A percentile compares a stretch with the other conserved stretches of the same genome.
Evolutionary conservation across 2,329 filamentous ascomycete genomes (phyloP).

Genomic region (Penicillium italicum): DNA sequence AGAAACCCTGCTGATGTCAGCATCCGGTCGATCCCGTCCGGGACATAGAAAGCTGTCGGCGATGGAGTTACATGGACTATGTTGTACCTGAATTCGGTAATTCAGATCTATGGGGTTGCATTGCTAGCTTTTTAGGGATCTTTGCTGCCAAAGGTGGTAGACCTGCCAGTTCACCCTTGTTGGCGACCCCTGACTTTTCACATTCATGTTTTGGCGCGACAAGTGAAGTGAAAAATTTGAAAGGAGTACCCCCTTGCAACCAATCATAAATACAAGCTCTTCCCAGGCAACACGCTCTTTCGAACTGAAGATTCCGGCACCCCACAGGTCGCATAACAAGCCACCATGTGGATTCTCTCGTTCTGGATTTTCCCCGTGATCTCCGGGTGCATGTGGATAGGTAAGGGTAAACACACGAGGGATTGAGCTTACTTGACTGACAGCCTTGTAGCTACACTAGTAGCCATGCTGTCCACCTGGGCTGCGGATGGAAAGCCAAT

Average conservation of each 20-base stretch:
- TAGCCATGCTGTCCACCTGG: constrained; percentile 7
- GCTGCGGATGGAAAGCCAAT: constrained; percentile 8
- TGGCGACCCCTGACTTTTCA: not conserved
- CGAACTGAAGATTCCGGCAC: not conserved
- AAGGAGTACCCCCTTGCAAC: not conserved
- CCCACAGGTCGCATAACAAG: not conserved
- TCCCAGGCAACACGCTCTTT: not conserved
- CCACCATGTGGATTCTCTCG: constrained; percentile 10
- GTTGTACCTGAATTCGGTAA: not conserved
- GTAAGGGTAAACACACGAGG: not conserved
- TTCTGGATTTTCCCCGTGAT: constrained; percentile 10
- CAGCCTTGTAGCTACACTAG: not conserved
- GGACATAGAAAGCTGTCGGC: not conserved
- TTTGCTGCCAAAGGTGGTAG: not conserved
- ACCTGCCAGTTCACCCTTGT: not conserved
- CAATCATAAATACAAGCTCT: not conserved
- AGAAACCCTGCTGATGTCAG: constrained; percentile 3
- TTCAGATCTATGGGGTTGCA: not conserved
- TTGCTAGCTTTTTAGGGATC: not conserved
- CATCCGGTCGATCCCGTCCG: not conserved
- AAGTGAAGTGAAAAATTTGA: not conserved
- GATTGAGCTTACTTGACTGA: not conserved
- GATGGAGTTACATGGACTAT: not conserved
- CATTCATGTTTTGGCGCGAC: not conserved
- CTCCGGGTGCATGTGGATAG: constrained; percentile 11